Conservation (phyloP, 495 filamentous ascomycete genomes). For the Penicillium subrubescens region DNA sequence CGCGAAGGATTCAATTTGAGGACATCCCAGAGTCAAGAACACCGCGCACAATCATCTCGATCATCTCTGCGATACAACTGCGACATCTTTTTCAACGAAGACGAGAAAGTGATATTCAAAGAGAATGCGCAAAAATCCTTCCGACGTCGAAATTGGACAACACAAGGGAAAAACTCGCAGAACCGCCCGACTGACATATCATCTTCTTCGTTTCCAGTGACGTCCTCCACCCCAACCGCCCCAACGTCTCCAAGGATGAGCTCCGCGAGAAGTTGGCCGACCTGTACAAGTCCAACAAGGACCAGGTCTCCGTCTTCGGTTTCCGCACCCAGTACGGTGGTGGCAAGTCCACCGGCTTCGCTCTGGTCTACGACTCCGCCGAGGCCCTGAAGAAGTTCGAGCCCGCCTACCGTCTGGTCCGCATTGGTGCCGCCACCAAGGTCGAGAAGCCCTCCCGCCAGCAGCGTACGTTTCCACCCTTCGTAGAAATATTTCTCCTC, state of each 20-base stretch:
- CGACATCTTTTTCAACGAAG: background rate
- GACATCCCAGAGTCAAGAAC: background rate
- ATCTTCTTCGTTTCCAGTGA: conserved; percentile 61
- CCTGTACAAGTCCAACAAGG: conserved; percentile 97
- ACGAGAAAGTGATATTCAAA: background rate
- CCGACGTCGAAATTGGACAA: conserved; percentile 4
- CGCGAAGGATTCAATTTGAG: conserved; percentile 8
- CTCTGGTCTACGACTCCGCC: conserved; percentile 93
- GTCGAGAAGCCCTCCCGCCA: conserved; percentile 95
- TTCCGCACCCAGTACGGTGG: conserved; percentile 99
- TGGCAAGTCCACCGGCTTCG: conserved; percentile 99
- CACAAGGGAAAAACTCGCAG: background rate
- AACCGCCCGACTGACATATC: conserved; percentile 24
- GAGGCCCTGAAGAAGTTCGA: conserved; percentile 99
- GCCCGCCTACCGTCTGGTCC: conserved; percentile 94
- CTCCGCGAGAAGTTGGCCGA: conserved; percentile 92
- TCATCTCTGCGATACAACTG: background rate
- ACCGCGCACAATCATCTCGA: background rate
- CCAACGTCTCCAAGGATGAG: conserved; percentile 99
- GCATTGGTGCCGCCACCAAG: conserved; percentile 87
- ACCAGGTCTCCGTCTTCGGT: conserved; percentile 94
- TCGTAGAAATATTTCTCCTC: background rate
- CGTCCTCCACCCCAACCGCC: conserved; percentile 96
- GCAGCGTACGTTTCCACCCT: conserved; percentile 78
- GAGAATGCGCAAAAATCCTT: background rate